These are phyloP conservation scores for Saccharomycopsis crataegensis DNA, from an alignment of 1,139 yeast species.

Conservation along the genomic window DNA sequence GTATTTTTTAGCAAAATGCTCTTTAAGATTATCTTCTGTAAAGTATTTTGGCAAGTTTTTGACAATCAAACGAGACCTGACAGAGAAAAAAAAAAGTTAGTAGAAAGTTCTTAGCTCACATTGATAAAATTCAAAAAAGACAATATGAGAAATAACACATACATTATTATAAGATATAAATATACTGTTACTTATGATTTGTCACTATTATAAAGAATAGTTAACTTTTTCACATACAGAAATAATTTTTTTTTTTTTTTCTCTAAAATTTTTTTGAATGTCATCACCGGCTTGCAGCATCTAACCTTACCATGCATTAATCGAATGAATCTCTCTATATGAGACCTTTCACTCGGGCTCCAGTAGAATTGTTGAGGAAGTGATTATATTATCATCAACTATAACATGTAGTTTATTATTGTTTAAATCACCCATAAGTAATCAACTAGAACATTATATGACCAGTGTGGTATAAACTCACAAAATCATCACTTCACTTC, in stretches of 20 bases:
- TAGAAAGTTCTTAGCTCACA: background rate
- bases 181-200: background rate
- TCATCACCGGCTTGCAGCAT: no score
- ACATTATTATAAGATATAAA: background rate
- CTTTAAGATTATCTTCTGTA: constrained; percentile 65
- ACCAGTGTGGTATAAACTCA: no score
- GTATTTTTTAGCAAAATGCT: constrained; percentile 53
- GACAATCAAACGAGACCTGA: constrained; percentile 90
- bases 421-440: no score
- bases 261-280: background rate
- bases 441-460: no score
- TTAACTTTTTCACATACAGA: background rate
- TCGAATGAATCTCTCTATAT: no score
- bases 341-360: no score
- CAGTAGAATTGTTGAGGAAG: no score
- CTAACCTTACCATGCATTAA: no score
- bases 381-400: no score
- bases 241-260: background rate
- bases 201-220: no score
- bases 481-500: no score
- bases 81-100: background rate
- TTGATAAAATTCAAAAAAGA: background rate
- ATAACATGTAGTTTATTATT: no score
- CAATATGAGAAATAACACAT: background rate
- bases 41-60: constrained; percentile 82